phyloP scores from a whole-genome alignment of 257 asterid species.

The Prunella vulgaris region DNA sequence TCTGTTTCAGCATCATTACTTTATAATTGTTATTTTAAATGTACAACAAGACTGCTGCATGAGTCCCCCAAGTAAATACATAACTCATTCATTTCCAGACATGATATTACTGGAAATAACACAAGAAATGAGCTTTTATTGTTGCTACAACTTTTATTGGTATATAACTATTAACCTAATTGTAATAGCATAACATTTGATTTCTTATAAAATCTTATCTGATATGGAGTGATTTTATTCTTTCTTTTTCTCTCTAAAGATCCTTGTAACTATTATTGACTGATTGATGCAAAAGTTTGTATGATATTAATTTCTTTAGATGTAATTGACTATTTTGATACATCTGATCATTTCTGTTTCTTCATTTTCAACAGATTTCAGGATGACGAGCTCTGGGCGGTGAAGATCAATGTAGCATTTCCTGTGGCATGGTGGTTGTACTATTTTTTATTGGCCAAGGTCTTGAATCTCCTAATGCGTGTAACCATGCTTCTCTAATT shows the following conservation, averaged over 20 bases:
- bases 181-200: background rate
- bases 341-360: constrained; percentile 16
- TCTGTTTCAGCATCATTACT: background rate
- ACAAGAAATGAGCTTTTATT: background rate
- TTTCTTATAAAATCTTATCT: background rate
- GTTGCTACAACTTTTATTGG: background rate
- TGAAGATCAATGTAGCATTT: constrained; percentile 87
- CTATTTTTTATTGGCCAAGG: constrained; percentile 92
- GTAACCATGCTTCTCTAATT: constrained; percentile 28
- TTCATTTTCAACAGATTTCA: constrained; percentile 43
- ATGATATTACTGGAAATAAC: background rate
- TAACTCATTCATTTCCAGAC: background rate
- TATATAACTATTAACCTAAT: background rate
- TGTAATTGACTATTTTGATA: background rate
- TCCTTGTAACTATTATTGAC: background rate
- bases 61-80: background rate
- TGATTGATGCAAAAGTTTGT: constrained; percentile 7
- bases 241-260: background rate
- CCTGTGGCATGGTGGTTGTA: constrained; percentile 95
- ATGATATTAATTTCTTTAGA: constrained; percentile 6
- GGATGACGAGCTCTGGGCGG: constrained; percentile 69
- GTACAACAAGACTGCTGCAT: background rate
- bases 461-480: constrained; percentile 82
- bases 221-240: background rate
- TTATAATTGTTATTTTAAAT: background rate